Evolutionary conservation across 73 alveolate genomes (phyloP).

Genomic region (Effrenium voratum): DNA sequence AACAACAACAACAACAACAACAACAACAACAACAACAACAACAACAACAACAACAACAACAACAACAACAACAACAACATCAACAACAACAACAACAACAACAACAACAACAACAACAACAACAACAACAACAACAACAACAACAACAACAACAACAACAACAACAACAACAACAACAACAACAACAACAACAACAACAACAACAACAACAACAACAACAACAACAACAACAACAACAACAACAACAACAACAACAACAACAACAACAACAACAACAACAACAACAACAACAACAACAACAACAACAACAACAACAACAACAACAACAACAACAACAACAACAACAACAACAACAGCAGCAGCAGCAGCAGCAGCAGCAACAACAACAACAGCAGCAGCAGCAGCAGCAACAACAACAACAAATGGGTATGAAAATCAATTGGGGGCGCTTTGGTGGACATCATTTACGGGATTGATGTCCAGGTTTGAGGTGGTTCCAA

Average conservation of each 20-base stretch:
- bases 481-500: too few relatives aligned
- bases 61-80: neutral
- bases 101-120: neutral
- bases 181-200: neutral
- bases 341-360: neutral
- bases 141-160: neutral
- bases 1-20: neutral
- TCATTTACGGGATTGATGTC: too few relatives aligned
- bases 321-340: neutral
- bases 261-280: neutral
- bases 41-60: neutral
- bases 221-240: neutral
- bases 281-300: neutral
- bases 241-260: neutral
- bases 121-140: neutral
- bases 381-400: neutral
- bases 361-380: neutral
- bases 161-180: neutral
- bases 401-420: neutral
- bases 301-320: neutral
- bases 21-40: neutral
- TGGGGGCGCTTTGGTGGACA: too few relatives aligned
- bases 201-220: neutral
- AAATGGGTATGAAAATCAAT: too few relatives aligned
- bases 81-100: neutral